phyloP scores from a whole-genome alignment of 192 early-diverging fungal species.

The Lobosporangium transversale region DNA sequence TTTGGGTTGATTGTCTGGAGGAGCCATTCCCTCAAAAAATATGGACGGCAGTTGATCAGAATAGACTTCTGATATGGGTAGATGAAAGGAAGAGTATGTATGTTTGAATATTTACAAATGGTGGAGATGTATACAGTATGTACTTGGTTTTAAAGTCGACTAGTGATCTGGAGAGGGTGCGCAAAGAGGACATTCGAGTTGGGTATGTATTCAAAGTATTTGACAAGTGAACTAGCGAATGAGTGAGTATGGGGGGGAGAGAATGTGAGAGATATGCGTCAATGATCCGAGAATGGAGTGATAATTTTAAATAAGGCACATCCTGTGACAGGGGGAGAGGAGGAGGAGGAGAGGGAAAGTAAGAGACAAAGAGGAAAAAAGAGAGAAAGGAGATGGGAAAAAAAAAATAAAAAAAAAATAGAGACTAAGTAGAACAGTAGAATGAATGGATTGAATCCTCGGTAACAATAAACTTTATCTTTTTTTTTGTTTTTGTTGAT shows the following conservation, averaged over 20 bases:
- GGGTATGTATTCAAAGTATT: neutral
- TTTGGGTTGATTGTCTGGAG: slow-evolving; percentile 3
- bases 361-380: slow-evolving; percentile 1
- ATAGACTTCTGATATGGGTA: too few species aligned
- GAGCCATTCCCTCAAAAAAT: neutral
- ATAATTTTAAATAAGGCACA: too few species aligned
- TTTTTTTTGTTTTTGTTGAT: neutral
- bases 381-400: neutral
- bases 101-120: too few species aligned
- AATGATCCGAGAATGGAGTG: too few species aligned
- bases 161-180: neutral
- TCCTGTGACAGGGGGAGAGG: neutral
- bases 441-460: slow-evolving; percentile 3
- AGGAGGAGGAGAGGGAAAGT: neutral
- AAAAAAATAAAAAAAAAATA: neutral
- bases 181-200: neutral
- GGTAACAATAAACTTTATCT: slow-evolving; percentile 4
- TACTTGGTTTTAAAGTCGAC: neutral
- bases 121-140: neutral
- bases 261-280: too few species aligned
- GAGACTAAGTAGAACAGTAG: neutral
- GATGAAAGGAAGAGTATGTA: neutral
- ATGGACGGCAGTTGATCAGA: too few species aligned
- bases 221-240: neutral
- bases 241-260: neutral